A percentile compares a stretch with the other conserved stretches of the same genome.
phyloP scores from a whole-genome alignment of 2,329 filamentous ascomycete genomes.

The Thyridium curvatum region DNA sequence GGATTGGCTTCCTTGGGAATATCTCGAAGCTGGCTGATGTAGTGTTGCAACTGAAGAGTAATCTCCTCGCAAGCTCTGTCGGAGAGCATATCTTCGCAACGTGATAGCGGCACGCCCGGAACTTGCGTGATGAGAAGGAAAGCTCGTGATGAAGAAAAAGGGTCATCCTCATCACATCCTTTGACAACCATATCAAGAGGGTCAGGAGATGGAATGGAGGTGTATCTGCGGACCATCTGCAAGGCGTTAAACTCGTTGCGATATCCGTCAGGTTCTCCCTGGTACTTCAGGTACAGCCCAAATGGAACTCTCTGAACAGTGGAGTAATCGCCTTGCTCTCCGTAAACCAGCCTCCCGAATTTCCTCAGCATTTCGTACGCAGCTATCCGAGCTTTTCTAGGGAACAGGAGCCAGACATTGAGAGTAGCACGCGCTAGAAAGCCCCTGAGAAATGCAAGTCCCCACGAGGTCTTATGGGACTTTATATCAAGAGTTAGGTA shows the following conservation, averaged over 20 bases:
- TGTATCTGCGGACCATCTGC: slow-evolving; percentile 13
- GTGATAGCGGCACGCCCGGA: slow-evolving; percentile 11
- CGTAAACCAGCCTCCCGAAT: slow-evolving; percentile 14
- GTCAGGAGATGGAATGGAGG: slow-evolving; percentile 16
- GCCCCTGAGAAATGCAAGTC: no score
- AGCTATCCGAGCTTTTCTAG: slow-evolving; percentile 7
- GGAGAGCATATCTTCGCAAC: slow-evolving; percentile 16
- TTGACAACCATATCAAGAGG: slow-evolving; percentile 15
- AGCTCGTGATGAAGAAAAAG: no score
- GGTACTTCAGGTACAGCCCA: slow-evolving; percentile 21
- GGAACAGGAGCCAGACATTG: slow-evolving; percentile 12
- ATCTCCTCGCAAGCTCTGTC: slow-evolving; percentile 15
- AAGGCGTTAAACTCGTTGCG: slow-evolving; percentile 23
- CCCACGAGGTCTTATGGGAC: no score
- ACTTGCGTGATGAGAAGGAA: slow-evolving; percentile 16
- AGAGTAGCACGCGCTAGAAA: slow-evolving; percentile 3
- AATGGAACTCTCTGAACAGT: slow-evolving; percentile 19
- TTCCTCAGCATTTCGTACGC: slow-evolving; percentile 11
- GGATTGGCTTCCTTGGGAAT: slow-evolving; percentile 13
- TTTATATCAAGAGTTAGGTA: no score
- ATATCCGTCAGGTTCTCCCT: slow-evolving; percentile 4
- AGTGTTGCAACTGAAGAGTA: slow-evolving; percentile 14
- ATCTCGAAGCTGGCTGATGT: slow-evolving; percentile 17
- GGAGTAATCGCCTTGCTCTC: slow-evolving; percentile 3
- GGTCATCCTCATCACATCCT: slow-evolving; percentile 1